Conservation (phyloP, 2,329 filamentous ascomycete species). For the Venturia nashicola region DNA sequence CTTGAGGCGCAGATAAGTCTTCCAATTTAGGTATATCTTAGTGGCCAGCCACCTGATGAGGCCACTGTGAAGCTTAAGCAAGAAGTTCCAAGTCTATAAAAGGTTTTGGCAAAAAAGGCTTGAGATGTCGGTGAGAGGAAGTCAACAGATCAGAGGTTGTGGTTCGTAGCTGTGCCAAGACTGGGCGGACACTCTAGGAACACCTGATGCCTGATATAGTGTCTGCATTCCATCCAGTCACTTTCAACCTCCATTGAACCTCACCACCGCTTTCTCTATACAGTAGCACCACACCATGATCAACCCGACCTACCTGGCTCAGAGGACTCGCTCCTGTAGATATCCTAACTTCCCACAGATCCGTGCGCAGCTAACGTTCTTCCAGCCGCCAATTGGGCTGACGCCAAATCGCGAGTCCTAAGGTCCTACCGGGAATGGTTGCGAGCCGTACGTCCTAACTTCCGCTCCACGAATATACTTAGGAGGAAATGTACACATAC, state of each 20-base stretch:
- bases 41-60: background rate
- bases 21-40: background rate
- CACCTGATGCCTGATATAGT: too few species aligned
- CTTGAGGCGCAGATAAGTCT: background rate
- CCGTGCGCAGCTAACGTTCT: conserved; percentile 12
- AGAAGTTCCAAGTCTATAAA: too few species aligned
- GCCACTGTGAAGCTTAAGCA: too few species aligned
- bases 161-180: background rate
- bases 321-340: conserved; percentile 41
- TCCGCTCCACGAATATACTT: background rate
- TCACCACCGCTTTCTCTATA: background rate
- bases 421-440: conserved; percentile 92
- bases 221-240: background rate
- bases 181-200: background rate
- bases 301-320: conserved; percentile 79
- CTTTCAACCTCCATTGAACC: background rate
- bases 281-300: conserved; percentile 41
- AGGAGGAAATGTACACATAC: background rate
- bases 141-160: background rate
- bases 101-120: too few species aligned
- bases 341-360: conserved; percentile 11
- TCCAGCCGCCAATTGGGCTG: conserved; percentile 73
- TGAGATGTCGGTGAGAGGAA: background rate
- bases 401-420: conserved; percentile 79
- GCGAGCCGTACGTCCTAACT: conserved; percentile 63